Evolutionary conservation across 2,329 filamentous ascomycete species (phyloP), one percentile per base, ranked within the genome.

Genomic region (Colletotrichum spinosum): DNA sequence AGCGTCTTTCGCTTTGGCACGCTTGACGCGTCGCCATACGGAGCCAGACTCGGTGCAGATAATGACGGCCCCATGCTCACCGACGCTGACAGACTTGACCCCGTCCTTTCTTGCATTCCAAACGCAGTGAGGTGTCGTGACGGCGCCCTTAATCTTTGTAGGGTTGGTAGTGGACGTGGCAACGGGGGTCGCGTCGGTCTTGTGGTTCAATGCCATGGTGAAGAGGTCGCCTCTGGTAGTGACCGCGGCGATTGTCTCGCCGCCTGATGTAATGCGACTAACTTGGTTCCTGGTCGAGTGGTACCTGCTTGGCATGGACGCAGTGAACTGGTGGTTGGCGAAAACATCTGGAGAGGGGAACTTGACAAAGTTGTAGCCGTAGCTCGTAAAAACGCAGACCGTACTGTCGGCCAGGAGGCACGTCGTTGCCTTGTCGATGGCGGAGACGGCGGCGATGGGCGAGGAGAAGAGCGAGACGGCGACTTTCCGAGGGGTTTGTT

Each of bases 371-470:
- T 94, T 93, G 75, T 97, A 98, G 5, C 95, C 95, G 72, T 97
- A 98, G 70, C 97, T 97, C 1, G 94, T 95, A 72, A 99, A 97
- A 0, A 99, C 90, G 84, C 92, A 97, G 9, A 98, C 93, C 17
- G 94, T 93, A 70, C 92, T 90, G 70, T 94, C 97, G 53, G 94
- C 91, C 3, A 99, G 85, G 35, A 99, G 80, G 68, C 94, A 91
- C 2, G 91, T 90, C 0, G 96, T 97, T 7, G 96, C 96, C 69
- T 90, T 90, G 73, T 98, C 95, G 64, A 97, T 97, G 4, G 94
- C 95, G 0, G 92, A 92, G 0, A 96, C 92, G 75, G 91, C 92
- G 34, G 86, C 81, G 56, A 99, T 97, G 0, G 76, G 87, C 3
- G 88, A 87, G 10, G 85, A 85, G 72, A 96, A 92, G 1, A 97